Base-by-base conservation (phyloP, 1,139 yeast genomes). In the Sugiyamaella xylanicola region DNA sequence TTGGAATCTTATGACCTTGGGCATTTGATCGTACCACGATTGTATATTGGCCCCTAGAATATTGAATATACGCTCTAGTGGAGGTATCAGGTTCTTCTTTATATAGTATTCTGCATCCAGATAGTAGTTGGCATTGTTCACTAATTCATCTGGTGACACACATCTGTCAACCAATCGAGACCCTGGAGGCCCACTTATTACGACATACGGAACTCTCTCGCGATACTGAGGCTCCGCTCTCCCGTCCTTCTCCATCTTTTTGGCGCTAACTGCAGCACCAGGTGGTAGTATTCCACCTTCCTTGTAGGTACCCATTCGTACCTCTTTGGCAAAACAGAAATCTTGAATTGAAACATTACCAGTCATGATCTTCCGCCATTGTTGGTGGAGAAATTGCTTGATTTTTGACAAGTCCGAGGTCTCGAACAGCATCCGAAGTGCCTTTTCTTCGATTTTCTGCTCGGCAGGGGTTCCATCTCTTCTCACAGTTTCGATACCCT, bases 401-500 rank as follows among this genome's bases (percentile, higher is more conserved):
- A 92, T 87, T 42, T 69, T 59, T 0, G 96, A 84, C 15, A 93
- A 68, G 66, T 93, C 91, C 41, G 78, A 74, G 0, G 92, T 82
- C 20, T 86, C 86, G 68, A 93, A 93, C 4, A 93, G 71, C 0
- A 84, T 76, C 42, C 86, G 74, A 8, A 93, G 71, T 0, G 87
- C 74, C 59, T 82, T 81, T 60, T 89, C 96, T 22, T 89, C 84
- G 42, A 93, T 84, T 64, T 86, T 86, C 70, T 83, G 95, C 63
- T 88, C 96, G 0, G 96, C 96, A 0, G 96, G 96, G 16, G 92
- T 87, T 0, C 97, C 98, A 71, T 93, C 99, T 61, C 99, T 75
- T 59, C 99, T 72, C 0, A 93, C 87, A 0, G 98, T 93, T 69
- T 93, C 99, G 16, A 90, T 91, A 0, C 99, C 99, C 65, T 93